Percentiles rank a stretch among this genome's conserved stretches.
Evolutionary conservation across 2,329 filamentous ascomycete species (phyloP).

Genomic region (Ophiostoma sp.): DNA sequence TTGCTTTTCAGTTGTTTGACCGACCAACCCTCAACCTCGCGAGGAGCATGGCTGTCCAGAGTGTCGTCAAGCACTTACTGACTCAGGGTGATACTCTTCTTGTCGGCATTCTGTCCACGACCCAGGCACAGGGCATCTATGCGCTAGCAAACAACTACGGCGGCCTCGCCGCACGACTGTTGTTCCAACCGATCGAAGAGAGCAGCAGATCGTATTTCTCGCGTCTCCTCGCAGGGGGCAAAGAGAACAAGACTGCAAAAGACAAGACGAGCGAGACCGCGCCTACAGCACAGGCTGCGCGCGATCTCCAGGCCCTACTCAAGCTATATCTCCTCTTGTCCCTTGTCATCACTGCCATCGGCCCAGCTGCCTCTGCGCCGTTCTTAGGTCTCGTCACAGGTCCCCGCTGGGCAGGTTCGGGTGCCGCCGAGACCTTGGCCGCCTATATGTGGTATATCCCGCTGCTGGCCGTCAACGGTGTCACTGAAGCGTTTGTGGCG

Average conservation of each 20-base stretch:
- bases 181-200: conserved; percentile 95
- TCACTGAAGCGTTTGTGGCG: conserved; percentile 87
- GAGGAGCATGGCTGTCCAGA: conserved; percentile 80
- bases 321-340: conserved; percentile 70
- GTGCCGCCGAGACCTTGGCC: conserved; percentile 55
- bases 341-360: conserved; percentile 60
- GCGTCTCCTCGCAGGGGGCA: conserved; percentile 54
- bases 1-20: conserved; percentile 59
- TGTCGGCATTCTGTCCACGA: conserved; percentile 68
- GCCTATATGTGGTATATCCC: conserved; percentile 91
- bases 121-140: conserved; percentile 82
- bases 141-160: conserved; percentile 93
- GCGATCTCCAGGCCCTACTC: conserved; percentile 59
- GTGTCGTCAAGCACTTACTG: conserved; percentile 82
- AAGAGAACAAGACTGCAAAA: conserved; percentile 10
- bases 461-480: conserved; percentile 82
- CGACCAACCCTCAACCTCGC: conserved; percentile 65
- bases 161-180: conserved; percentile 74
- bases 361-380: conserved; percentile 67
- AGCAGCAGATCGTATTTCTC: conserved; percentile 86
- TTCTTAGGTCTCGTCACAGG: conserved; percentile 73
- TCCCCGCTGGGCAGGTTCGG: conserved; percentile 65
- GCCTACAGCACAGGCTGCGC: conserved; percentile 35
- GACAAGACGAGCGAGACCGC: background rate
- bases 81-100: conserved; percentile 93